These are phyloP conservation scores for Syzygium aqueum DNA, from an alignment of 345 rosid genomes.

Conservation along the genomic window DNA sequence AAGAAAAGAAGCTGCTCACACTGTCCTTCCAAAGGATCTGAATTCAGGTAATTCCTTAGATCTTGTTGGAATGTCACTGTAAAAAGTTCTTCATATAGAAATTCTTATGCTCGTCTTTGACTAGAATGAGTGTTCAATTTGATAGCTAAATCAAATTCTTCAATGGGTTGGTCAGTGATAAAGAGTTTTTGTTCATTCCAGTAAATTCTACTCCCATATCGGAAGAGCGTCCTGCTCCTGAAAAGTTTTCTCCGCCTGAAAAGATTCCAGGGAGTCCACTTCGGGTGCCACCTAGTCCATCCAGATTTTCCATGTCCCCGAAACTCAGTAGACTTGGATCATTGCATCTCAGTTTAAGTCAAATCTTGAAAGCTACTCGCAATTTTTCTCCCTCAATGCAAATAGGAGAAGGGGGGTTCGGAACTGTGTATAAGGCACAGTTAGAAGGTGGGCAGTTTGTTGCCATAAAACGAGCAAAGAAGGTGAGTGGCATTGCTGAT, in stretches of 20 bases:
- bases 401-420: constrained; percentile 96
- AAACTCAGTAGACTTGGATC: constrained; percentile 59
- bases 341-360: constrained; percentile 45
- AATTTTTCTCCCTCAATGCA: constrained; percentile 51
- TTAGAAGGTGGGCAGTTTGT: constrained; percentile 66
- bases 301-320: constrained; percentile 66
- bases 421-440: constrained; percentile 70
- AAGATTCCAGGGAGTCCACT: constrained; percentile 63
- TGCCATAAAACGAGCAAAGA: constrained; percentile 95
- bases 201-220: constrained; percentile 46
- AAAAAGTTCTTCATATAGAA: not conserved
- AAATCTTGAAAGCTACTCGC: constrained; percentile 55
- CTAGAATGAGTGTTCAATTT: not conserved
- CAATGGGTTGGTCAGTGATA: not conserved
- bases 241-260: constrained; percentile 23
- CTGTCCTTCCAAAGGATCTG: constrained; percentile 47
- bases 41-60: constrained; percentile 47
- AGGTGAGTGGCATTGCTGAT: constrained; percentile 28
- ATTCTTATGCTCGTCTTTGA: not conserved
- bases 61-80: not conserved
- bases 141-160: not conserved
- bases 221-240: constrained; percentile 41
- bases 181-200: constrained; percentile 18
- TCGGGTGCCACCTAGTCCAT: constrained; percentile 85
- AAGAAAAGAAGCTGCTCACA: constrained; percentile 46